A percentile compares a stretch with the other conserved stretches of the same genome.
These are phyloP conservation scores for Penicillium odoratum DNA, from an alignment of 495 filamentous ascomycete genomes.

Conservation along the genomic window DNA sequence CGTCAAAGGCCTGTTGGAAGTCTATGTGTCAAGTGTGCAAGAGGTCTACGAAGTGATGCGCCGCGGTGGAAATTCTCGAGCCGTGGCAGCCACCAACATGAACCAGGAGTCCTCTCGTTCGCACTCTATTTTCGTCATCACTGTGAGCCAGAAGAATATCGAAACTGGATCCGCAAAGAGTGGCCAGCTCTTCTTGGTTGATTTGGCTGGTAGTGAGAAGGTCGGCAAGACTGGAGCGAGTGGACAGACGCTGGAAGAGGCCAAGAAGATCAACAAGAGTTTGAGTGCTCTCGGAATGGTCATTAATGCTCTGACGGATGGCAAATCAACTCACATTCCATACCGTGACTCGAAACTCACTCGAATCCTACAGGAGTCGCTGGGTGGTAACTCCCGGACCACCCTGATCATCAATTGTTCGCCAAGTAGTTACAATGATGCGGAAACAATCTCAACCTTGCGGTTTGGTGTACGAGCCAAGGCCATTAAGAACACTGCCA, in stretches of 20 bases:
- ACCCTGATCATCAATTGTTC: conserved; percentile 99
- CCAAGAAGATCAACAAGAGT: conserved; percentile 99
- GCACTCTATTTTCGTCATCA: conserved; percentile 97
- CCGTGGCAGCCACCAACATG: conserved; percentile 99
- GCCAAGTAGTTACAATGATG: conserved; percentile 96
- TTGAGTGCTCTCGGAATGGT: conserved; percentile 98
- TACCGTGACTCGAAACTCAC: conserved; percentile 99
- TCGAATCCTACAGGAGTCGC: conserved; percentile 90
- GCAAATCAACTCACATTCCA: conserved; percentile 95
- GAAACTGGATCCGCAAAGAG: conserved; percentile 96
- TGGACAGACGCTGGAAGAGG: conserved; percentile 95
- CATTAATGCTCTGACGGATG: conserved; percentile 95
- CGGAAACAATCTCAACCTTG: conserved; percentile 89
- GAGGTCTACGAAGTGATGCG: conserved; percentile 98
- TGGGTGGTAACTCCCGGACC: conserved; percentile 95
- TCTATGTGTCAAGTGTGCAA: conserved; percentile 92
- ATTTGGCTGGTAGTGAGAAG: conserved; percentile 97
- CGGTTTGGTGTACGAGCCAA: conserved; percentile 97
- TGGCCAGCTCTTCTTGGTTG: conserved; percentile 93
- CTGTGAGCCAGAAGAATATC: conserved; percentile 95
- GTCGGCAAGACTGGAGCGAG: conserved; percentile 98
- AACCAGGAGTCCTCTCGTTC: conserved; percentile 98
- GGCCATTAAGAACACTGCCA: conserved; percentile 99
- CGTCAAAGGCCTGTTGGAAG: conserved; percentile 91
- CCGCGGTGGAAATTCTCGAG: conserved; percentile 81